These are phyloP conservation scores for Trichoderma polysporum DNA, from an alignment of 2,329 filamentous ascomycete genomes.

Conservation along the genomic window DNA sequence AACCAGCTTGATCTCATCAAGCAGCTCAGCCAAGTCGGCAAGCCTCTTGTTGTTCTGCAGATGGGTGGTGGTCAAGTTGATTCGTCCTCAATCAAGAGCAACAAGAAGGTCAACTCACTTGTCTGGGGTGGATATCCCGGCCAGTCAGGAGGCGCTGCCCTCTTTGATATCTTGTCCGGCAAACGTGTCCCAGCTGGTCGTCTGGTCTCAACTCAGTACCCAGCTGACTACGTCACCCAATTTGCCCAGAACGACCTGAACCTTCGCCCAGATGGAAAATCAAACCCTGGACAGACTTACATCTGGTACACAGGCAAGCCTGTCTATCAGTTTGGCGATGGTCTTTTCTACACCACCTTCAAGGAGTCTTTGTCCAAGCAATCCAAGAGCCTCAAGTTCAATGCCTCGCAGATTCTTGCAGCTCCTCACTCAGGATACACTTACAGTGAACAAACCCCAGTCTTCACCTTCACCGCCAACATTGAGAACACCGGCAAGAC, in stretches of 20 bases:
- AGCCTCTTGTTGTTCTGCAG: conserved; percentile 51
- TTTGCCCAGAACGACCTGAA: conserved; percentile 56
- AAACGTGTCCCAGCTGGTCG: conserved; percentile 50
- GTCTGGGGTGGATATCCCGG: conserved; percentile 60
- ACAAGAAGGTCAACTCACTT: conserved; percentile 47
- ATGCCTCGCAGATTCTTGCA: background rate
- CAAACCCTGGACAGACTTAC: conserved; percentile 55
- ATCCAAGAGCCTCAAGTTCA: conserved; percentile 13
- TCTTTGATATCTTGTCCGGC: conserved; percentile 54
- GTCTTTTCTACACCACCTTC: conserved; percentile 58
- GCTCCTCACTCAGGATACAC: conserved; percentile 8
- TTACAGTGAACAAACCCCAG: conserved; percentile 3
- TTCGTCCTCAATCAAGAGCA: conserved; percentile 46
- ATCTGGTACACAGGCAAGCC: conserved; percentile 54
- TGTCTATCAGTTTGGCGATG: conserved; percentile 51
- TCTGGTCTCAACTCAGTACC: conserved; percentile 55
- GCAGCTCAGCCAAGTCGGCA: conserved; percentile 35
- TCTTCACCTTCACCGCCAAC: conserved; percentile 31
- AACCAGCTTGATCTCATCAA: conserved; percentile 52
- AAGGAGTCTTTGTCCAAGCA: conserved; percentile 22
- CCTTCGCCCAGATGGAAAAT: conserved; percentile 44
- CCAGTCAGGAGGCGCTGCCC: conserved; percentile 55
- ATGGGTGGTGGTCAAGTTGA: conserved; percentile 52
- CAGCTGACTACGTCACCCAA: conserved; percentile 48
- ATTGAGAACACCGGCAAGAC: conserved; percentile 48